Base-by-base conservation (phyloP, 2,329 filamentous ascomycete genomes). In the Didymella glomerata region DNA sequence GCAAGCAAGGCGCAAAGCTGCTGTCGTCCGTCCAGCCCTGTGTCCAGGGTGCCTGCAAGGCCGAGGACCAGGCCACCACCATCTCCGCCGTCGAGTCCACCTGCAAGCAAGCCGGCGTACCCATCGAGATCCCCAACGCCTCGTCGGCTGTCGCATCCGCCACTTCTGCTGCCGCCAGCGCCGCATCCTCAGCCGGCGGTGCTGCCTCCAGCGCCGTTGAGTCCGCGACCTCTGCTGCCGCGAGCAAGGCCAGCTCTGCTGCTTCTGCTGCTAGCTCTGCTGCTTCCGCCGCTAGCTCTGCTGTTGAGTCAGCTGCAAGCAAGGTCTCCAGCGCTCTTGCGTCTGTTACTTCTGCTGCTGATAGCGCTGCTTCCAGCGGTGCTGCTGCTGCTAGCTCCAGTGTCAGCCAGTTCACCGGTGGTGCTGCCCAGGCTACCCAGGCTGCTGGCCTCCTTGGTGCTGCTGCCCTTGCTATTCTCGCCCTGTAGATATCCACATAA, bases 1-100 rank as follows among this genome's bases (percentile, higher is more conserved):
- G 81, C 74, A 68, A 78, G 68, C 79, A 81, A 71, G 72, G 80
- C 41, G 68, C 74, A 34, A n/a, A 62, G 30, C 77, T 84, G 44
- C 68, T 82, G 46, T 53, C 64, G 42, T 54, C 69, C 44, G 76
- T 83, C 58, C 77, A 77, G 56, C 82, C 82, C 42, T 84, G 82
- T 59, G 81, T 84, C 27, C 52, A 81, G 68, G 68, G 71, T 34
- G 75, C 75, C 20, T 84, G 82, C 71, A 63, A 63, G 7, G 40
- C 70, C 18, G 60, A 65, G 0, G 80, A 82, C 61, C 77, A 80
- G 63, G 68, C 60, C 44, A 53, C 64, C 25, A 68, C 71, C 61
- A 69, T 75, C 58, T 38, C 59, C 8, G 71, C 67, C 20, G 73
- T 77, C 46, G 57, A 71, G 58, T 54, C 59, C 18, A 73, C 74